Conservation (phyloP, 75 land plant species). For the Larix kaempferi region DNA sequence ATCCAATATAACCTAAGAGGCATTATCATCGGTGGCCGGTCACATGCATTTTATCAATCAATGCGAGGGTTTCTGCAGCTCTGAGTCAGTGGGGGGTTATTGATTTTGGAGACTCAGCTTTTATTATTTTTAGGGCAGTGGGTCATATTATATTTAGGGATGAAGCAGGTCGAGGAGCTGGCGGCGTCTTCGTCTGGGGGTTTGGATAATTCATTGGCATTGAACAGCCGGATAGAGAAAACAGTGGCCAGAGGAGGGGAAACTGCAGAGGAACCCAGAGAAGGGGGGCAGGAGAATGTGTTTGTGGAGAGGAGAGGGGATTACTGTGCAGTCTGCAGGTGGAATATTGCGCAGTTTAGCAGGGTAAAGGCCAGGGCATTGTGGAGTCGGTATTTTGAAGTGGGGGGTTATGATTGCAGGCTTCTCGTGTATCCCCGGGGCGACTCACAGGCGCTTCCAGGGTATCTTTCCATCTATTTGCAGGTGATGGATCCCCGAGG, state of each 20-base stretch:
- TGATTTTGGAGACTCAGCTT: no score
- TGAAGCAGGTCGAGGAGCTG: no score
- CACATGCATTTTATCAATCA: no score
- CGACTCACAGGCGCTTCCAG: constrained; percentile 57
- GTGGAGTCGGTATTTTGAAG: constrained; percentile 57
- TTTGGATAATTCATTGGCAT: no score
- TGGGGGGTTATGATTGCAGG: constrained; percentile 55
- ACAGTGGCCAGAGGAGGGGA: constrained; percentile 2
- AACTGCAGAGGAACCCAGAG: constrained; percentile 41
- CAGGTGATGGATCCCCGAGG: constrained; percentile 55
- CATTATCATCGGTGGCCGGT: no score
- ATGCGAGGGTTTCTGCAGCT: no score
- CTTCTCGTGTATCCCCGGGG: constrained; percentile 47
- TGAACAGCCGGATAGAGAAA: no score
- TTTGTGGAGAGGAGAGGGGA: constrained; percentile 41
- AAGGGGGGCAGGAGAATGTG: constrained; percentile 53
- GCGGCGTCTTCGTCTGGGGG: no score
- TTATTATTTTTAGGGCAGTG: no score
- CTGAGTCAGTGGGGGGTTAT: no score
- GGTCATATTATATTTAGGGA: no score
- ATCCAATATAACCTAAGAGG: no score
- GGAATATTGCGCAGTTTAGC: constrained; percentile 46
- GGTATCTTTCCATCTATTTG: constrained; percentile 50
- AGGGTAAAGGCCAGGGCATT: constrained; percentile 49
- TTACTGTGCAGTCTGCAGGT: constrained; percentile 39